Evolutionary conservation across 345 rosid species (phyloP), one percentile per base, ranked within the genome.

Genomic region (Eucalyptus cloeziana): DNA sequence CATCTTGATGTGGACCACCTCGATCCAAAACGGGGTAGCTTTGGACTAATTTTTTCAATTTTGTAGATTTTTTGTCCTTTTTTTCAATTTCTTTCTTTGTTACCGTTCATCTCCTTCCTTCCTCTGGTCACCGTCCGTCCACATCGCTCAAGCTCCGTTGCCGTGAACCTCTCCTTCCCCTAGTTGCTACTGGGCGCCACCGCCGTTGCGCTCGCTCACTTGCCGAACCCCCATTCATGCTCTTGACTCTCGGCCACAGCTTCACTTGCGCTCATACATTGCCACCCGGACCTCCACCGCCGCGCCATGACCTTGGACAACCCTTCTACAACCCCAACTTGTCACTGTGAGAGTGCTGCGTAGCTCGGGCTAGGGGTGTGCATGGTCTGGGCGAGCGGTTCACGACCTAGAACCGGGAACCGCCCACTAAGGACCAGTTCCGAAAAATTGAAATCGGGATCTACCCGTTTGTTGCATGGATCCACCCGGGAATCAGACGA

Each of bases 171-270:
- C 27, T 24, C 62, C 62, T 56, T 56, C 62, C 30, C 27, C 62
- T 56, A 22, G 30, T 24, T 24, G 62, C 62, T 10, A 56, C 27
- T 0, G 30, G 62, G 30, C 13, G 62, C 60, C 30, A 24, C 30
- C 62, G 3, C 0, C 30, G 12, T 2, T 4, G 62, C 62, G 5
- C 62, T 24, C 0, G 27, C 62, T 56, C 62, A 56, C 62, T 56
- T 56, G 62, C 13, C 27, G 62, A 56, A 56, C 62, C 62, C 62
- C 62, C 62, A 56, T 56, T 56, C 62, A 24, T 56, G 30, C 62
- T 56, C 30, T 4, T 0, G 62, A 56, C 24, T 56, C 62, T 56
- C 13, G 62, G 62, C 30, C 62, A 56, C 13, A 56, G 62, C 62
- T 56, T 56, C 62, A 56, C 62, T 24, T 24, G 62, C 30, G 27